Base-by-base conservation (phyloP, 1,284 basidiomycete species). In the Trametes sp. region DNA sequence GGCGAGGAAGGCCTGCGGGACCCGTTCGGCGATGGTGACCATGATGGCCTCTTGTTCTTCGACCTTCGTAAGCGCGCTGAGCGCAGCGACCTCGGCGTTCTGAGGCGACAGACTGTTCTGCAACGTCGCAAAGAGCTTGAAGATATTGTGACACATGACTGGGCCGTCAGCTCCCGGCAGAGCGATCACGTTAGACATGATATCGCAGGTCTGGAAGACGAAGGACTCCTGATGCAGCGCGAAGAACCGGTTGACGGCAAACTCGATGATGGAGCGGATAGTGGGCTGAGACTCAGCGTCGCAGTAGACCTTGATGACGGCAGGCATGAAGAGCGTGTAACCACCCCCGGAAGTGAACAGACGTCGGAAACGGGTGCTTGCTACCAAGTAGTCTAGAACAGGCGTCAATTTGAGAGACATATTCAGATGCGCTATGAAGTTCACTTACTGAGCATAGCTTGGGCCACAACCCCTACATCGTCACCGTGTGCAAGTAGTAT, bases 41-140 rank as follows among this genome's bases (percentile, higher is more conserved):
- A 94, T 81, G 14, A 93, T 76, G 1, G 90, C 89, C 65, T 93
- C 91, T 38, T 84, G 81, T 75, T 94, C 92, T 69, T 93, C 86
- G 2, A 77, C 67, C 68, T 84, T 86, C 66, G 90, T 93, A 6
- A 84, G 76, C 49, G 87, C 83, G 45, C 84, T 84, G 48, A 94
- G 88, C 6, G 89, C 92, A 8, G 88, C 89, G 36, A 87, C 79
- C 68, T 90, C 88, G 0, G 81, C 76, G 6, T 78, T 75, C n/a
- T 74, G 71, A 5, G 78, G 67, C 3, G 80, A 72, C 26, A 78
- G 69, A 11, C 75, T 77, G 56, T 74, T 76, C 41, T 80, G 82
- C 49, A 92, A 74, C 4, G 87, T 82, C 19, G 82, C 80, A 68
- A 90, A 83, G 2, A 92, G 76, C 8, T 78, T 72, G 70, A 81